Percentiles rank a stretch among this genome's conserved stretches.
Evolutionary conservation across 805 yeast species (phyloP).

Genomic region (Kluyveromyces lactis): DNA sequence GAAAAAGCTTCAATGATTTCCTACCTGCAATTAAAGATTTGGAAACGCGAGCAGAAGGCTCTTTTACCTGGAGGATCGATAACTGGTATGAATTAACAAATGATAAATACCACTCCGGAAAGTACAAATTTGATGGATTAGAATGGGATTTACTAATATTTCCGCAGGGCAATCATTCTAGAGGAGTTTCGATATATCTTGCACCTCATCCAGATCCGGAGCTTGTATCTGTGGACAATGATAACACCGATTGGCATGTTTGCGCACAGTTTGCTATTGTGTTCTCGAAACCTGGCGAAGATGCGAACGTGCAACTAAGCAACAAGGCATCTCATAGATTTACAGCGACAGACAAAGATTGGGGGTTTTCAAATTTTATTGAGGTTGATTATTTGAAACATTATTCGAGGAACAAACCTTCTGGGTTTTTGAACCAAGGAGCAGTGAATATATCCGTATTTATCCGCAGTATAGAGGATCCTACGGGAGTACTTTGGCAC

Average conservation of each 20-base stretch:
- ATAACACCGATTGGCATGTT: slow-evolving; percentile 63
- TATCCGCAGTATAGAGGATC: slow-evolving; percentile 72
- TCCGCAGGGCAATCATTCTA: slow-evolving; percentile 63
- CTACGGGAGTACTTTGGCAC: slow-evolving; percentile 93
- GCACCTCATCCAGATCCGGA: slow-evolving; percentile 50
- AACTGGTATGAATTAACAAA: slow-evolving; percentile 40
- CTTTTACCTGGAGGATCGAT: slow-evolving; percentile 44
- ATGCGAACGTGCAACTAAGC: slow-evolving; percentile 50
- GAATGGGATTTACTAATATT: slow-evolving; percentile 68
- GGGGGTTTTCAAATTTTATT: slow-evolving; percentile 87
- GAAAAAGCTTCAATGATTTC: slow-evolving; percentile 16
- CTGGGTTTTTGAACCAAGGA: slow-evolving; percentile 42
- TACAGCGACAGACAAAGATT: slow-evolving; percentile 68
- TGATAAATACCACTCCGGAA: slow-evolving; percentile 33
- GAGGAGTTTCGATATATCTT: slow-evolving; percentile 62
- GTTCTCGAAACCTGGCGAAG: slow-evolving; percentile 65
- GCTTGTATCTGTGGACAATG: slow-evolving; percentile 23
- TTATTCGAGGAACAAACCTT: slow-evolving; percentile 31
- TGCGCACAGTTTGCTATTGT: slow-evolving; percentile 87
- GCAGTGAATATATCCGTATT: slow-evolving; percentile 65
- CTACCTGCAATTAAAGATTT: slow-evolving; percentile 6
- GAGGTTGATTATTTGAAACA: slow-evolving; percentile 43
- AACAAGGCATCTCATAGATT: slow-evolving; percentile 75
- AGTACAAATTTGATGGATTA: slow-evolving; percentile 50
- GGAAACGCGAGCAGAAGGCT: slow-evolving; percentile 24